Evolutionary conservation across 1,139 yeast genomes (phyloP).

Genomic region (Saccharomycopsis hybrid): DNA sequence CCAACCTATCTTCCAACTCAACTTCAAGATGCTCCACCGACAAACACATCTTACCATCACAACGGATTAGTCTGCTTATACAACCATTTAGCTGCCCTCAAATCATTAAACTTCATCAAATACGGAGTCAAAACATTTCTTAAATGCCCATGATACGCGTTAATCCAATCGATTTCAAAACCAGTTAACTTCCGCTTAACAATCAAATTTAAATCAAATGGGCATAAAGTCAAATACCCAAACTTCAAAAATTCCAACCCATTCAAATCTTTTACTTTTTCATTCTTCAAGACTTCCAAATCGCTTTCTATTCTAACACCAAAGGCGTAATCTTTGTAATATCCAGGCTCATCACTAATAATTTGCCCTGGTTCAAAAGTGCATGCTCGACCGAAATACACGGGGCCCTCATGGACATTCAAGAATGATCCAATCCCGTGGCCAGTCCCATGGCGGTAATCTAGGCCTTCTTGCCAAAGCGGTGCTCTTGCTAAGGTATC

Average conservation of each 20-base stretch:
- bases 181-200: slow-evolving; percentile 46
- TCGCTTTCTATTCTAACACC: slow-evolving; percentile 92
- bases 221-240: slow-evolving; percentile 83
- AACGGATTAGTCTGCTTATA: slow-evolving; percentile 67
- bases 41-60: no score
- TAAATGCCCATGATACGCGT: slow-evolving; percentile 58
- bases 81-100: slow-evolving; percentile 65
- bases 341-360: slow-evolving; percentile 94
- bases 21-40: no score
- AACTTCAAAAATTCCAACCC: slow-evolving; percentile 63
- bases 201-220: slow-evolving; percentile 68
- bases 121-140: slow-evolving; percentile 49
- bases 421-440: slow-evolving; percentile 92
- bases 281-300: slow-evolving; percentile 47
- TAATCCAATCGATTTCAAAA: slow-evolving; percentile 64
- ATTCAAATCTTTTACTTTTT: slow-evolving; percentile 32
- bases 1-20: no score
- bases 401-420: slow-evolving; percentile 95
- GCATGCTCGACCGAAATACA: slow-evolving; percentile 31
- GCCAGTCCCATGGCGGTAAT: slow-evolving; percentile 94
- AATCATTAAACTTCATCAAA: slow-evolving; percentile 38
- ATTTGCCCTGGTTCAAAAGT: slow-evolving; percentile 59
- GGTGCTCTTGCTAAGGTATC: slow-evolving; percentile 87
- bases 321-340: slow-evolving; percentile 82
- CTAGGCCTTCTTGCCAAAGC: slow-evolving; percentile 82